A percentile compares a stretch with the other conserved stretches of the same genome.
These are phyloP conservation scores for Helminthosporium solani DNA, from an alignment of 2,329 filamentous ascomycete species.

Conservation along the genomic window DNA sequence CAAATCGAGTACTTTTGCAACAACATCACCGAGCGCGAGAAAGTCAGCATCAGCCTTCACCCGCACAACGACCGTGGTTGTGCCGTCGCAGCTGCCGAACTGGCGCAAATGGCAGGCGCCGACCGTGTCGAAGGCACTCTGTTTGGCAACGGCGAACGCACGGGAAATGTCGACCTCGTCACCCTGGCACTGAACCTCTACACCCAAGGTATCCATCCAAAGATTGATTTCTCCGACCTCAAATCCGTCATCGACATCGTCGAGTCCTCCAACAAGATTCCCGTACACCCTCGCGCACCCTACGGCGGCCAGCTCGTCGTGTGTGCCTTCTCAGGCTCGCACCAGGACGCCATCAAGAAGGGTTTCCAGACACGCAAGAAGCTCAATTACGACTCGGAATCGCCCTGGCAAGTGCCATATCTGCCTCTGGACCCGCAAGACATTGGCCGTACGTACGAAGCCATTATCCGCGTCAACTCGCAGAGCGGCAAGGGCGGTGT, in stretches of 20 bases:
- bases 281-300: slow-evolving; percentile 82
- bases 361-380: slow-evolving; percentile 70
- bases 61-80: slow-evolving; percentile 94
- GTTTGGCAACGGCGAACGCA: slow-evolving; percentile 93
- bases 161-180: slow-evolving; percentile 92
- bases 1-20: slow-evolving; percentile 95
- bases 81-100: slow-evolving; percentile 82
- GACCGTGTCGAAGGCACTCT: slow-evolving; percentile 92
- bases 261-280: slow-evolving; percentile 92
- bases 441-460: slow-evolving; percentile 96
- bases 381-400: slow-evolving; percentile 59
- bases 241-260: slow-evolving; percentile 83
- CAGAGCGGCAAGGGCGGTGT: slow-evolving; percentile 93
- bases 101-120: slow-evolving; percentile 95
- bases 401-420: slow-evolving; percentile 83
- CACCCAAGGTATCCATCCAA: slow-evolving; percentile 82
- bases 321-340: slow-evolving; percentile 85
- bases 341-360: slow-evolving; percentile 97
- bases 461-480: slow-evolving; percentile 95
- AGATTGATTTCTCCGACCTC: slow-evolving; percentile 90
- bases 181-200: slow-evolving; percentile 92
- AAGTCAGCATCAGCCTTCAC: slow-evolving; percentile 85
- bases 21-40: slow-evolving; percentile 80
- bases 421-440: slow-evolving; percentile 90
- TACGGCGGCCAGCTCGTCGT: slow-evolving; percentile 92